These are phyloP conservation scores for Solanum paucissectum DNA, from an alignment of 257 asterid species.

Conservation along the genomic window DNA sequence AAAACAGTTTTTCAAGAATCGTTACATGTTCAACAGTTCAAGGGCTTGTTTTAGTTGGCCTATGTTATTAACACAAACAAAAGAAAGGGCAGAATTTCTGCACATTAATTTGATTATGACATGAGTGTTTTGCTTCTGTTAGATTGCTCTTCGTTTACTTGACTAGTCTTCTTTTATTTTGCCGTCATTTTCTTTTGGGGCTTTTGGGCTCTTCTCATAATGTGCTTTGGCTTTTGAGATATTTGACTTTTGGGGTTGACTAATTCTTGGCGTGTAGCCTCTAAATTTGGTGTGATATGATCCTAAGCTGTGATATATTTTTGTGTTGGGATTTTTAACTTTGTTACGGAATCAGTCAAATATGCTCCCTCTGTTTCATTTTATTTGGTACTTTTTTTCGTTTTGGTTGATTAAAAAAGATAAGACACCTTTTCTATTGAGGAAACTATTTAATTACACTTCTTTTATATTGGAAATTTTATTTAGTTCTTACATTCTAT, in stretches of 20 bases:
- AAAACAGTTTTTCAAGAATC: neutral
- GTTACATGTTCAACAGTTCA: neutral
- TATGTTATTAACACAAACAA: neutral
- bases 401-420: constrained; percentile 23
- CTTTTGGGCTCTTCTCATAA: neutral
- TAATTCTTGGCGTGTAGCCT: neutral
- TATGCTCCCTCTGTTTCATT: neutral
- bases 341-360: neutral
- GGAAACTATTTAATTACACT: neutral
- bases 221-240: neutral
- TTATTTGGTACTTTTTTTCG: neutral
- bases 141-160: neutral
- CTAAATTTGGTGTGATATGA: neutral
- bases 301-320: neutral
- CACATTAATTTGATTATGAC: neutral
- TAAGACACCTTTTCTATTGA: neutral
- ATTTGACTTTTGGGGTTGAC: neutral
- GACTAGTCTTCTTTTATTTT: neutral
- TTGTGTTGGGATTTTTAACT: neutral
- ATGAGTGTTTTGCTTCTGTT: neutral
- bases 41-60: neutral
- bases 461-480: neutral
- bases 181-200: neutral
- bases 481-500: neutral
- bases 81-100: neutral